Evolutionary conservation across 2,329 filamentous ascomycete genomes (phyloP).

Genomic region (Botrytis byssoidea): DNA sequence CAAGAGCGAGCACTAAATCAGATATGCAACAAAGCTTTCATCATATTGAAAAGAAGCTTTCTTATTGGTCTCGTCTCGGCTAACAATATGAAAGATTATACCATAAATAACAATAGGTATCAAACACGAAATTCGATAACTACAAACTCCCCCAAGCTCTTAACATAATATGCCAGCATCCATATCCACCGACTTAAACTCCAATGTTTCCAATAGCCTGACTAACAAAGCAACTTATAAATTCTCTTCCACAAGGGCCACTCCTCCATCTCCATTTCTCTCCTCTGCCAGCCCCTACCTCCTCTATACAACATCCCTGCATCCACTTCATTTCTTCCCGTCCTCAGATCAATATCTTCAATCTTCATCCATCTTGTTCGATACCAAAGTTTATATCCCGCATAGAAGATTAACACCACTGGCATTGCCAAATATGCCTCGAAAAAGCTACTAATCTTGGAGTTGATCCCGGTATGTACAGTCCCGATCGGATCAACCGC

Average conservation of each 20-base stretch:
- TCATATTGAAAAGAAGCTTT: not conserved
- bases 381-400: constrained; percentile 75
- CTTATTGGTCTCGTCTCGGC: not conserved
- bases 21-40: not conserved
- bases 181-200: not conserved
- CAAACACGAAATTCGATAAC: not conserved
- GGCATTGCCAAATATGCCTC: constrained; percentile 68
- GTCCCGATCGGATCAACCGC: constrained; percentile 69
- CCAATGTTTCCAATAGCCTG: not conserved
- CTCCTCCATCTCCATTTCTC: not conserved
- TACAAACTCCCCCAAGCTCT: not conserved
- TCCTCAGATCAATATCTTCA: constrained; percentile 80
- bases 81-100: not conserved
- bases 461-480: constrained; percentile 41
- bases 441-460: constrained; percentile 68
- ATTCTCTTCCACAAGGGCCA: constrained; percentile 2
- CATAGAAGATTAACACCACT: constrained; percentile 65
- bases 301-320: constrained; percentile 62
- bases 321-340: constrained; percentile 68
- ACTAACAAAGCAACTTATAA: constrained; percentile 6
- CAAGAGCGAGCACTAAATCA: not conserved
- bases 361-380: constrained; percentile 65
- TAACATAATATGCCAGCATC: not conserved
- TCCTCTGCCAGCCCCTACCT: constrained; percentile 50
- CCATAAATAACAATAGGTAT: not conserved